Percentiles rank a stretch among this genome's conserved stretches.
Evolutionary conservation across 2,329 filamentous ascomycete genomes (phyloP).

Genomic region (Ophiobolus disseminans): DNA sequence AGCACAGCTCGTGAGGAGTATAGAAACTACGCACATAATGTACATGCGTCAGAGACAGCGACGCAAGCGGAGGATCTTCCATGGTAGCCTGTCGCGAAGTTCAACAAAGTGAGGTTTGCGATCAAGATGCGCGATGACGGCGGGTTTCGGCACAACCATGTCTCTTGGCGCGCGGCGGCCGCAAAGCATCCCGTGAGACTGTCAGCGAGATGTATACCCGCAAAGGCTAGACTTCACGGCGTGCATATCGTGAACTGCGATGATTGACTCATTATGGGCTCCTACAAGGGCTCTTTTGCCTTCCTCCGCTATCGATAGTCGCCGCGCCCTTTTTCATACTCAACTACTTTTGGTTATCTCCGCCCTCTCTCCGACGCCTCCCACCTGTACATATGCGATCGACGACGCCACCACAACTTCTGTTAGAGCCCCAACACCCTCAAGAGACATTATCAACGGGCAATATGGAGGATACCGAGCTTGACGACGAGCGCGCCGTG

Average conservation of each 20-base stretch:
- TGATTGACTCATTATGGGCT: constrained; percentile 24
- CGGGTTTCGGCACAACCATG: constrained; percentile 9
- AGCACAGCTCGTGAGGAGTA: constrained; percentile 16
- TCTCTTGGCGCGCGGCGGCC: constrained; percentile 11
- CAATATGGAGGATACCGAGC: constrained; percentile 36
- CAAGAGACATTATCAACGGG: background rate
- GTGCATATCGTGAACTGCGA: background rate
- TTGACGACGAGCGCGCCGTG: constrained; percentile 64
- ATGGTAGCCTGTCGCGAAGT: constrained; percentile 37
- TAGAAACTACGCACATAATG: constrained; percentile 74
- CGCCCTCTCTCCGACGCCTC: constrained; percentile 16
- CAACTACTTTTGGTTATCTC: constrained; percentile 13
- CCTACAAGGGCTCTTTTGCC: constrained; percentile 16
- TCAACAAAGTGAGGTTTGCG: background rate
- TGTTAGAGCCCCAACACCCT: background rate
- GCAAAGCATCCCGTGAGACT: constrained; percentile 4
- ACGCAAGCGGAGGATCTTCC: constrained; percentile 72
- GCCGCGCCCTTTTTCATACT: constrained; percentile 24
- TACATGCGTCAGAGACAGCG: constrained; percentile 92
- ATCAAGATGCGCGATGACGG: constrained; percentile 15
- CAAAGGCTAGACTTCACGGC: background rate
- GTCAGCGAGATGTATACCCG: constrained; percentile 3
- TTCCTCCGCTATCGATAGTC: constrained; percentile 18
- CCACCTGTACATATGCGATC: background rate
- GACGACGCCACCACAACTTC: background rate